Conservation (phyloP, 495 filamentous ascomycete genomes). For the Ramalina peruviana region DNA sequence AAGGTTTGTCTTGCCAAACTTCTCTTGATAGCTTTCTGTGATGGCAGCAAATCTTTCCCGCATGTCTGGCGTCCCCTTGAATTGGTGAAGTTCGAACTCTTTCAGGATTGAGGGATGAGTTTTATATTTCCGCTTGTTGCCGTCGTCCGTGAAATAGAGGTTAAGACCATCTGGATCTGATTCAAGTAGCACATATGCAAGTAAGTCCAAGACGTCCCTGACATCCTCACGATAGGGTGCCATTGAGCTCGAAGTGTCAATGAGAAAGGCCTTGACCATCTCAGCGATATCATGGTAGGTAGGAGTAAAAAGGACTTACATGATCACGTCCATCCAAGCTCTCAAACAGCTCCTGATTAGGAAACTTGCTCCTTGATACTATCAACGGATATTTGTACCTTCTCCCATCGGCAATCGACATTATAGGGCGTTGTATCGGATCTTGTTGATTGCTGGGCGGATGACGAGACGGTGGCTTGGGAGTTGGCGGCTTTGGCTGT, state of each 20-base stretch:
- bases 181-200: slow-evolving; percentile 23
- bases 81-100: background rate
- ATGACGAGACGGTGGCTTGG: too few relatives aligned
- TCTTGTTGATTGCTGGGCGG: too few relatives aligned
- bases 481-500: too few relatives aligned
- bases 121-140: background rate
- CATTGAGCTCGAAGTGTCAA: slow-evolving; percentile 28
- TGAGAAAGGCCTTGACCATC: slow-evolving; percentile 23
- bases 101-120: background rate
- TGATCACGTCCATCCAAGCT: slow-evolving; percentile 17
- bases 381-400: too few relatives aligned
- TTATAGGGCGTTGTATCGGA: too few relatives aligned
- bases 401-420: too few relatives aligned
- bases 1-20: slow-evolving; percentile 22
- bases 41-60: slow-evolving; percentile 2
- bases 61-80: slow-evolving; percentile 6
- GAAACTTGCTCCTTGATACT: too few relatives aligned
- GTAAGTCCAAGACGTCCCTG: slow-evolving; percentile 12
- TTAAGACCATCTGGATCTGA: slow-evolving; percentile 22
- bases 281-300: too few relatives aligned
- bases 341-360: slow-evolving; percentile 3
- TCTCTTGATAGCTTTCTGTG: slow-evolving; percentile 1
- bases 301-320: too few relatives aligned
- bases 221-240: slow-evolving; percentile 15
- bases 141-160: slow-evolving; percentile 17